Evolutionary conservation across 441 rosid species (phyloP).

Genomic region (Aquilaria agallochum): DNA sequence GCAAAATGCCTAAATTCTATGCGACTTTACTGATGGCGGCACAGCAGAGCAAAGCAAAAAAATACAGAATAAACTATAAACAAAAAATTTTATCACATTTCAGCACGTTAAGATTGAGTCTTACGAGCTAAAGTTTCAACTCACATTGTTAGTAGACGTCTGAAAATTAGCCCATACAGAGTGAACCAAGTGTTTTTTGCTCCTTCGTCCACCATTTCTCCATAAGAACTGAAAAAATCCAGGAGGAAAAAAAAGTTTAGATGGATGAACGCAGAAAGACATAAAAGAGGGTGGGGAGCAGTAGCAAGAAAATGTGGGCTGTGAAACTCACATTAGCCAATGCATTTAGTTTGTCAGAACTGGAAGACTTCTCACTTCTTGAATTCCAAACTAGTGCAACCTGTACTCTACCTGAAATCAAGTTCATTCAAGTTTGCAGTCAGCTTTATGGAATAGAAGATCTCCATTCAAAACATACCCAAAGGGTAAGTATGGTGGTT

Average conservation of each 20-base stretch:
- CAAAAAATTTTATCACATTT: no score
- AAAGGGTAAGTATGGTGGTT: not conserved
- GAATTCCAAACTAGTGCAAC: conserved; percentile 93
- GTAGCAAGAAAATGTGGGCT: not conserved
- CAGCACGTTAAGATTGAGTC: no score
- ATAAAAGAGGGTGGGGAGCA: not conserved
- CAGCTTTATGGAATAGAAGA: not conserved
- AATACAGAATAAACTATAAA: no score
- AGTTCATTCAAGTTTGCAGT: not conserved
- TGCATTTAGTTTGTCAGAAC: conserved; percentile 60
- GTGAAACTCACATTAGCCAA: conserved; percentile 61
- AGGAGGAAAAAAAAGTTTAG: no score
- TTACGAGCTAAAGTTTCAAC: conserved; percentile 21
- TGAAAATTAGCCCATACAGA: conserved; percentile 98
- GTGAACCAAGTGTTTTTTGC: conserved; percentile 54
- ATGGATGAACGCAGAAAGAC: no score
- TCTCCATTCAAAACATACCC: not conserved
- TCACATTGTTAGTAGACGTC: conserved; percentile 88
- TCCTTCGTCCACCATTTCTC: conserved; percentile 81
- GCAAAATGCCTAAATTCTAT: no score
- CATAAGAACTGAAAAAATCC: conserved; percentile 58
- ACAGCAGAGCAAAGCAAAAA: no score
- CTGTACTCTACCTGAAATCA: conserved; percentile 71
- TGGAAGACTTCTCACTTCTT: conserved; percentile 74
- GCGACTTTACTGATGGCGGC: no score